phyloP scores from a whole-genome alignment of 2,329 filamentous ascomycete species.

The Emericellopsis cladophorae region DNA sequence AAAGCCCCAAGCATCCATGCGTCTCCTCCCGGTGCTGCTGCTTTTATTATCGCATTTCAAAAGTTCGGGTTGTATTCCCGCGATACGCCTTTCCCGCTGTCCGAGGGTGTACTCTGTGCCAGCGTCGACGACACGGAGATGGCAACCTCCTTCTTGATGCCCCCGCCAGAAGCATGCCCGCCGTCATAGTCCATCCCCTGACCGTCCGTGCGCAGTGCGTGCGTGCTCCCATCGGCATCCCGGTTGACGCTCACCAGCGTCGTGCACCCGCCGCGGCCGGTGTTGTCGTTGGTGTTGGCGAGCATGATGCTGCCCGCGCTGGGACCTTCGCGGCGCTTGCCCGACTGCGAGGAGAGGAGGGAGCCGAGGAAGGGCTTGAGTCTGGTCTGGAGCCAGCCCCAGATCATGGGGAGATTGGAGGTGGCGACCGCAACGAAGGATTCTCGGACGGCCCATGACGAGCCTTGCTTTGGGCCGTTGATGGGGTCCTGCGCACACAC shows the following conservation, averaged over 20 bases:
- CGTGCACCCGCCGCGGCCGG: background rate
- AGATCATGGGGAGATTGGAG: conserved; percentile 21
- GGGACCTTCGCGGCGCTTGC: conserved; percentile 9
- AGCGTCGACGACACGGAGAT: background rate
- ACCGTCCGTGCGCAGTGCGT: background rate
- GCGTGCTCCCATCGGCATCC: background rate
- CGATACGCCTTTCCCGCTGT: too few species aligned
- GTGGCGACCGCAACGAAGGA: conserved; percentile 23
- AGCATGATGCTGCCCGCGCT: conserved; percentile 11
- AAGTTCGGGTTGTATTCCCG: too few species aligned
- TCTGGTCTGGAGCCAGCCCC: conserved; percentile 12
- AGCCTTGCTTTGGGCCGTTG: conserved; percentile 4
- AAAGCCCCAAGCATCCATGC: too few species aligned
- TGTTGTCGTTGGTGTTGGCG: conserved; percentile 3
- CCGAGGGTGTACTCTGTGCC: background rate
- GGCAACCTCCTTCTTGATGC: conserved; percentile 4
- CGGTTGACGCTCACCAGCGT: background rate
- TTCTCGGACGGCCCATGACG: conserved; percentile 9
- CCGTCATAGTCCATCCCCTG: background rate
- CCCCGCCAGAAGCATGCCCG: background rate
- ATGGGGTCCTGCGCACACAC: conserved; percentile 3
- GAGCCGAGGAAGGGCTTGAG: conserved; percentile 11
- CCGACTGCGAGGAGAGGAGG: conserved; percentile 7
- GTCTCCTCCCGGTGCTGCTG: too few species aligned
- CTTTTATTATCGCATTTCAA: too few species aligned